Evolutionary conservation across 768 basidiomycete genomes (phyloP).

Genomic region (Ramaria sp.): DNA sequence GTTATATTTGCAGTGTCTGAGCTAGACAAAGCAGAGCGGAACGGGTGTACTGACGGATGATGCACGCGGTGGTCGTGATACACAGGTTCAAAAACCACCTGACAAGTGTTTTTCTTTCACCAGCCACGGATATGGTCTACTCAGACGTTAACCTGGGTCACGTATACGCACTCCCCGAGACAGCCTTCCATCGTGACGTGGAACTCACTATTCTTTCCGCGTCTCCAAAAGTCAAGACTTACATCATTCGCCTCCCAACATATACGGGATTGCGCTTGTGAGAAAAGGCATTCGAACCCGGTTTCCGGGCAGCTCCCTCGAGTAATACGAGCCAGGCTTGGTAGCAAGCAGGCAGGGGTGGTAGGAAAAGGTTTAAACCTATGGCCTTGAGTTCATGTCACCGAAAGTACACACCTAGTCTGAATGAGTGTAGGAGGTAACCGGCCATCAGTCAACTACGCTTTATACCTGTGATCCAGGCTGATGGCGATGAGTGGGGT

Average conservation of each 20-base stretch:
- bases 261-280: slow-evolving; percentile 52
- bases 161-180: no score
- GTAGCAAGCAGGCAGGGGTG: slow-evolving; percentile 38
- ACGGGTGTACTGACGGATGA: slow-evolving; percentile 3
- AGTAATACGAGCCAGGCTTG: slow-evolving; percentile 16
- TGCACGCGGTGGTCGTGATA: not conserved
- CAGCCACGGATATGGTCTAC: slow-evolving; percentile 2
- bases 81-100: not conserved
- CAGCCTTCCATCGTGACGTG: slow-evolving; percentile 37
- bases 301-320: slow-evolving; percentile 19
- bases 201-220: slow-evolving; percentile 37
- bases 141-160: slow-evolving; percentile 33
- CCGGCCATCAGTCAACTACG: no score
- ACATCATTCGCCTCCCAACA: slow-evolving; percentile 46
- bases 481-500: not conserved
- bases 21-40: not conserved
- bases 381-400: slow-evolving; percentile 49
- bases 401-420: slow-evolving; percentile 12
- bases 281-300: slow-evolving; percentile 44
- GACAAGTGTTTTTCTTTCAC: not conserved
- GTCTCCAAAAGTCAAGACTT: slow-evolving; percentile 33
- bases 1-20: not conserved
- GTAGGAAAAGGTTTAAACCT: slow-evolving; percentile 47
- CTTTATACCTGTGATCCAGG: no score
- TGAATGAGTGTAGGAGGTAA: slow-evolving; percentile 20